Evolutionary conservation across 164 flowering plant genomes (phyloP), one percentile per base, ranked within the genome.

Genomic region (Saururus chinensis): DNA sequence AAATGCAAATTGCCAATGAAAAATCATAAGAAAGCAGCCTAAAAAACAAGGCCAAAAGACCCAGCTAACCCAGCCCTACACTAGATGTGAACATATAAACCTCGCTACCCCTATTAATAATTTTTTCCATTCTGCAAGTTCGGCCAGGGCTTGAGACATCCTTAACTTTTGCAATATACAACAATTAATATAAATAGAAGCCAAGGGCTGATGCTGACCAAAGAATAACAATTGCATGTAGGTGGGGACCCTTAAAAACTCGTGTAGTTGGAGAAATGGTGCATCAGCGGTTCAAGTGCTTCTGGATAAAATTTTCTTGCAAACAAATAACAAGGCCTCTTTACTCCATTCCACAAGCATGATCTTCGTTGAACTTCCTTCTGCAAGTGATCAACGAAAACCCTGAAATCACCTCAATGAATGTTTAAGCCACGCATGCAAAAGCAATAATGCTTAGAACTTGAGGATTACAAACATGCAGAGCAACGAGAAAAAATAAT

Each of bases 261-360:
- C 37, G 89, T 78, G 60, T 76, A 82, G 62, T 88, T 84, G 69
- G 92, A 77, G 79, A 88, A 79, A 24, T 73, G 73, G 16, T 74
- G 63, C 77, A 88, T 40, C 79, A 88, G 66, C 35, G 67, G 76
- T 57, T 82, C 79, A 1, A 81, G 65, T 55, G 92, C 55, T 59
- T 84, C 88, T 2, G 89, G 89, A 63, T 77, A 64, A 74, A 88
- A 88, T 61, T 88, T 88, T 64, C 92, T 77, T 1, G 88, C 92
- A 68, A 88, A 88, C 51, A 88, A 70, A 75, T 81, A 88, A 61
- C 96, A 88, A 0, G 96, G 92, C 59, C 87, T 75, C 70, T 66
- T 74, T 71, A 84, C 61, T 55, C 92, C 96, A 56, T 88, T 88
- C 96, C 96, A 86, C 55, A 83, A 26, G 71, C 96, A 88, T 40